A percentile compares a stretch with the other conserved stretches of the same genome.
Evolutionary conservation across 2,329 filamentous ascomycete species (phyloP).

Genomic region (Chaetomium globosum): DNA sequence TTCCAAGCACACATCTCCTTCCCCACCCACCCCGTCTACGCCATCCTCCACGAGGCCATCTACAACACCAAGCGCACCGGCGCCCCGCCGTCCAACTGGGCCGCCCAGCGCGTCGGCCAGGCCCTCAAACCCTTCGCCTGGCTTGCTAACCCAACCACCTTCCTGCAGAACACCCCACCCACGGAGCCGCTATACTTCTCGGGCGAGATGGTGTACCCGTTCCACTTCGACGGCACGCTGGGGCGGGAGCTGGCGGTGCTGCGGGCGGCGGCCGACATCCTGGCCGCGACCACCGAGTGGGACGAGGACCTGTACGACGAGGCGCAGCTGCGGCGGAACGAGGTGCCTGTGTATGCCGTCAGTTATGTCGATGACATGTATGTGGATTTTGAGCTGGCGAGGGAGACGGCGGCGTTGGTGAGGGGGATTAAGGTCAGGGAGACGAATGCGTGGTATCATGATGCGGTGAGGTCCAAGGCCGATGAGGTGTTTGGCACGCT

Average conservation of each 20-base stretch:
- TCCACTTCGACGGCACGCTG: slow-evolving; percentile 70
- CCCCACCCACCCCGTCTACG: slow-evolving; percentile 80
- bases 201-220: slow-evolving; percentile 89
- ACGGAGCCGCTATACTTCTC: slow-evolving; percentile 70
- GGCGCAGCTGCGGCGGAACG: slow-evolving; percentile 71
- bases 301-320: slow-evolving; percentile 71
- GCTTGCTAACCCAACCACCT: slow-evolving; percentile 49
- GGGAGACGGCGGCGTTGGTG: slow-evolving; percentile 73
- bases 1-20: slow-evolving; percentile 70
- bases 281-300: slow-evolving; percentile 73
- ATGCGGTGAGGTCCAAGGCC: slow-evolving; percentile 71
- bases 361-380: slow-evolving; percentile 91
- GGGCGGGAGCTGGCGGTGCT: slow-evolving; percentile 75
- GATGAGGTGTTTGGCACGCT: slow-evolving; percentile 77
- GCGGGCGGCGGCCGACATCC: slow-evolving; percentile 66
- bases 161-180: slow-evolving; percentile 40
- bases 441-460: slow-evolving; percentile 86
- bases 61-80: slow-evolving; percentile 67
- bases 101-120: slow-evolving; percentile 23
- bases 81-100: slow-evolving; percentile 20
- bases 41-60: slow-evolving; percentile 82
- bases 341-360: slow-evolving; percentile 83
- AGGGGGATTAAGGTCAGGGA: slow-evolving; percentile 77
- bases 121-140: slow-evolving; percentile 50
- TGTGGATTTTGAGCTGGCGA: slow-evolving; percentile 75